Evolutionary conservation across 352 stramenopile genomes (phyloP).

Genomic region (Globisporangium lucens): DNA sequence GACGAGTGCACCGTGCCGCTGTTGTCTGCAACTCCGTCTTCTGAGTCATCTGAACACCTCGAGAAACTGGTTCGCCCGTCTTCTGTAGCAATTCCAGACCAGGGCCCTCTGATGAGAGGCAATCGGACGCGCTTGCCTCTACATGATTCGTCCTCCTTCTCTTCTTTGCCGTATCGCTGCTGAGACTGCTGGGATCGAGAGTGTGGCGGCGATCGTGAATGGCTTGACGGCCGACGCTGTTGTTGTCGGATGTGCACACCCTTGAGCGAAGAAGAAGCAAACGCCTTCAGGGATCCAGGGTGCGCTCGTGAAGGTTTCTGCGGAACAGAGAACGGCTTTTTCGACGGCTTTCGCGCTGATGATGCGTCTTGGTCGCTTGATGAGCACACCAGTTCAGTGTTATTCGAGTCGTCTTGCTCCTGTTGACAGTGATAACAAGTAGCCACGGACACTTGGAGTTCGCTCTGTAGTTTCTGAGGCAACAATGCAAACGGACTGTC

Average conservation of each 20-base stretch:
- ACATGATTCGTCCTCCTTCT: not conserved
- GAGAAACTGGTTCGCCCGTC: conserved; percentile 11
- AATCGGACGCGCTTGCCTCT: conserved; percentile 2
- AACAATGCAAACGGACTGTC: not conserved
- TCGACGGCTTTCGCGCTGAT: conserved; percentile 1
- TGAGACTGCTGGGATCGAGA: conserved; percentile 3
- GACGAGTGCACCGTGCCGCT: conserved; percentile 11
- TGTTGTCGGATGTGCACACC: not conserved
- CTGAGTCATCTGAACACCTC: not conserved
- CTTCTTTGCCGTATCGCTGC: not conserved
- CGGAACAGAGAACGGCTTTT: conserved; percentile 1
- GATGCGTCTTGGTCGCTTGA: not conserved
- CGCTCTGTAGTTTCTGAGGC: too few species aligned
- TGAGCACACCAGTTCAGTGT: not conserved
- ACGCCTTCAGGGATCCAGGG: not conserved
- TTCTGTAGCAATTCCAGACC: not conserved
- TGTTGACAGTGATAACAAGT: not conserved
- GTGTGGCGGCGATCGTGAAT: conserved; percentile 2
- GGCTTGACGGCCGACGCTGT: conserved; percentile 9
- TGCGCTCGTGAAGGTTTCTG: conserved; percentile 2
- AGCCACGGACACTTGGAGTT: too few species aligned
- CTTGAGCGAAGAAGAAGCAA: not conserved
- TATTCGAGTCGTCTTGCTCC: conserved; percentile 4
- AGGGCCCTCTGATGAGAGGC: conserved; percentile 6
- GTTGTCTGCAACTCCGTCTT: conserved; percentile 6